Evolutionary conservation across 73 alveolate species (phyloP).

Genomic region (Symbiodinium natans): DNA sequence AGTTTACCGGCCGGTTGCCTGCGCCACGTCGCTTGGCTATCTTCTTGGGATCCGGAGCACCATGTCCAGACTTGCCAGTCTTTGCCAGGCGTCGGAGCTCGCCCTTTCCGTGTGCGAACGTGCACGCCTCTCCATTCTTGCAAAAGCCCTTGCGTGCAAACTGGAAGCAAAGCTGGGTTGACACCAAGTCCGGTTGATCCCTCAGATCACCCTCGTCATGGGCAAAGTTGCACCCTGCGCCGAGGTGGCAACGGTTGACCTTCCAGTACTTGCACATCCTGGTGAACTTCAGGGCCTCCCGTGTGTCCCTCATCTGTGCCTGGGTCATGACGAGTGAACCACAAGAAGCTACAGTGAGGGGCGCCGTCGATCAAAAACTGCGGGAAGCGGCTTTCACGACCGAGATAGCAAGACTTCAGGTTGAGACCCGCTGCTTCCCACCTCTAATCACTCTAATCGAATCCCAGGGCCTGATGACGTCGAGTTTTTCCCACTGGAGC

Average conservation of each 20-base stretch:
- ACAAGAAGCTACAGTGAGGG: no score
- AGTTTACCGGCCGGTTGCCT: no score
- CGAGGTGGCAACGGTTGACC: background rate
- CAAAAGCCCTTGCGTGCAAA: slow-evolving; percentile 81
- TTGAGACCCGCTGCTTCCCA: no score
- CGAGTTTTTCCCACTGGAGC: no score
- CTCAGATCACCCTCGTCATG: background rate
- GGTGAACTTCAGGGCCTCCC: slow-evolving; percentile 14
- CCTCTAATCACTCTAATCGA: no score
- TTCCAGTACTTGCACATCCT: slow-evolving; percentile 38
- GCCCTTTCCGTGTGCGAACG: slow-evolving; percentile 72
- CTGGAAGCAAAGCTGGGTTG: slow-evolving; percentile 83
- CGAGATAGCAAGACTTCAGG: no score
- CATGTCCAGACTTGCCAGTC: background rate
- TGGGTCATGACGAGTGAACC: background rate
- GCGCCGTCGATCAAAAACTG: no score
- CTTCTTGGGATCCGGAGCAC: background rate
- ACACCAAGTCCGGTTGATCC: slow-evolving; percentile 61
- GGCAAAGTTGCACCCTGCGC: slow-evolving; percentile 16
- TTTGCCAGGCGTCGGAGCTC: slow-evolving; percentile 9
- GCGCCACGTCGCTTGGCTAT: background rate
- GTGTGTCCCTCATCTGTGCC: slow-evolving; percentile 1
- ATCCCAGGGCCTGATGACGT: no score
- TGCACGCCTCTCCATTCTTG: slow-evolving; percentile 91
- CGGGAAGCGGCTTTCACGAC: no score